Evolutionary conservation across 2,329 filamentous ascomycete species (phyloP).

Genomic region (Paraphoma sp.): DNA sequence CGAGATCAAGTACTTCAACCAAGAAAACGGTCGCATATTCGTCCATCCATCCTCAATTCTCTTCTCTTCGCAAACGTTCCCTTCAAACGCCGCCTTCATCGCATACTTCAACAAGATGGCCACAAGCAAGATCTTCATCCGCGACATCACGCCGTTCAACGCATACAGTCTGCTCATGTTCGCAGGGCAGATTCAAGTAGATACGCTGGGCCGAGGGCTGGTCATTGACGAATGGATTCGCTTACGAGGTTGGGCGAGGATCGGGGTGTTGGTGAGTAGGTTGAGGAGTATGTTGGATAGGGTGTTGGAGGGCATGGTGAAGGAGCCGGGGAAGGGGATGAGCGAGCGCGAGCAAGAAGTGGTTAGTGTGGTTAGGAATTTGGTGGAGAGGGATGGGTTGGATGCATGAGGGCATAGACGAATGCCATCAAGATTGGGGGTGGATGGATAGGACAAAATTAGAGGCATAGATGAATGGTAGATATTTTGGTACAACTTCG

Average conservation of each 20-base stretch:
- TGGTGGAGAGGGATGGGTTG: conserved; percentile 90
- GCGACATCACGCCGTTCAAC: conserved; percentile 93
- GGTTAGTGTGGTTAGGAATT: conserved; percentile 75
- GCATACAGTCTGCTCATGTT: conserved; percentile 88
- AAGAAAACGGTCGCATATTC: conserved; percentile 71
- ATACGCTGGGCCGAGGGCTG: conserved; percentile 85
- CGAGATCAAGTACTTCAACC: conserved; percentile 87
- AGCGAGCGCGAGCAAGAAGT: conserved; percentile 62
- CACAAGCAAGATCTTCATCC: conserved; percentile 89
- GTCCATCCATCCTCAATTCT: conserved; percentile 88
- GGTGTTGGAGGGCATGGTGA: conserved; percentile 79
- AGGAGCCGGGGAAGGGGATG: conserved; percentile 70
- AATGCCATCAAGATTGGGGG: too few relatives aligned
- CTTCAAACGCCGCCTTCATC: conserved; percentile 77
- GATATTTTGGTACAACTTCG: not conserved
- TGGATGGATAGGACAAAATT: too few relatives aligned
- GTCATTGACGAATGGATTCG: conserved; percentile 90
- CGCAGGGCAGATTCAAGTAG: conserved; percentile 81
- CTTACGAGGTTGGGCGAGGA: conserved; percentile 89
- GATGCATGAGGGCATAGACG: conserved; percentile 54
- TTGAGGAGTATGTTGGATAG: conserved; percentile 87
- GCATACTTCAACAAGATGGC: conserved; percentile 92
- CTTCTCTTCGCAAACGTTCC: conserved; percentile 82
- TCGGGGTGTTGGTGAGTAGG: conserved; percentile 86
- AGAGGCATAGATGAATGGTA: not conserved